phyloP scores from a whole-genome alignment of 2,329 filamentous ascomycete genomes.

The Fusarium falciforme region DNA sequence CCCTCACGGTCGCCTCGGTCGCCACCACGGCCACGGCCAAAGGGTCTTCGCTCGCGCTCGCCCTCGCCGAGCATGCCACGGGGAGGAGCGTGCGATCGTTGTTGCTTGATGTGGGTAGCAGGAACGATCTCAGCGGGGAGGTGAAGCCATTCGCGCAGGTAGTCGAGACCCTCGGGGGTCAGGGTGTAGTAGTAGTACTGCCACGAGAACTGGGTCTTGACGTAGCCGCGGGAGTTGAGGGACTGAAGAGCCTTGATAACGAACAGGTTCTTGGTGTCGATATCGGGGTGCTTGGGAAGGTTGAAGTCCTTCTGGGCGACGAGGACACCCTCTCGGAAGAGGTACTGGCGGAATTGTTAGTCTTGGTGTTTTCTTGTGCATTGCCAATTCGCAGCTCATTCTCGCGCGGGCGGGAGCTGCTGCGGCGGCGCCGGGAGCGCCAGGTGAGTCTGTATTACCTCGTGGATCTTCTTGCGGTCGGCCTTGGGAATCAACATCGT shows the following conservation, averaged over 20 bases:
- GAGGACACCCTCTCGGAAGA: slow-evolving; percentile 94
- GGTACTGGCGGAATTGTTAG: slow-evolving; percentile 71
- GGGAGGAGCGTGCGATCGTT: slow-evolving; percentile 97
- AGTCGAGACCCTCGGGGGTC: slow-evolving; percentile 99
- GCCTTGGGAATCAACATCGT: slow-evolving; percentile 99
- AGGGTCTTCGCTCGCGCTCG: slow-evolving; percentile 83
- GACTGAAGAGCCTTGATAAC: slow-evolving; percentile 99
- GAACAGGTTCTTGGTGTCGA: slow-evolving; percentile 99
- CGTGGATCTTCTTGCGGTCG: slow-evolving; percentile 99
- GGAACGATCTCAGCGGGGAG: slow-evolving; percentile 99
- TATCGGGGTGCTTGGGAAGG: slow-evolving; percentile 95
- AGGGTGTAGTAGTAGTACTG: slow-evolving; percentile 99
- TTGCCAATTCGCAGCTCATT: slow-evolving; percentile 32
- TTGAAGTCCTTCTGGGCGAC: slow-evolving; percentile 99
- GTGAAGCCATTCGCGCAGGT: slow-evolving; percentile 99
- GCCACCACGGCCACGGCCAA: slow-evolving; percentile 81
- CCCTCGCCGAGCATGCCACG: slow-evolving; percentile 97
- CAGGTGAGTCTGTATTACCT: slow-evolving; percentile 55
- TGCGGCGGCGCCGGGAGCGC: slow-evolving; percentile 16
- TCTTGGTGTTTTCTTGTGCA: slow-evolving; percentile 28
- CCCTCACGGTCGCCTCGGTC: slow-evolving; percentile 86
- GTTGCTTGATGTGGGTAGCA: slow-evolving; percentile 99
- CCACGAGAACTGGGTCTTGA: slow-evolving; percentile 99
- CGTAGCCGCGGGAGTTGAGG: slow-evolving; percentile 95
- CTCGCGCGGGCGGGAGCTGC: neutral